These are phyloP conservation scores for Mycena leptocephala DNA, from an alignment of 768 basidiomycete genomes.

Conservation along the genomic window DNA sequence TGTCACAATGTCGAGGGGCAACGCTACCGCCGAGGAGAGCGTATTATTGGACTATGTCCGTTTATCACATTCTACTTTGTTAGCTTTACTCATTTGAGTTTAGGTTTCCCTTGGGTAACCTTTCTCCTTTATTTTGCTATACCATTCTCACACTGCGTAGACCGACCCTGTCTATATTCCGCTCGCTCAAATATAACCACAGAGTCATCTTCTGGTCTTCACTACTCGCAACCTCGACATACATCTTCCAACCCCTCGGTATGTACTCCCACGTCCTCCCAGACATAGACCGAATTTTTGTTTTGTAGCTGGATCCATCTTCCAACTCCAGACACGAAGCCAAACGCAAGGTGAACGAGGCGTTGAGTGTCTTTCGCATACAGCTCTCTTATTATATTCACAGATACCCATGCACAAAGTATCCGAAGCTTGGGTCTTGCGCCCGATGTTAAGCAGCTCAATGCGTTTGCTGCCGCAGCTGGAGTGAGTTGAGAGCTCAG, in stretches of 20 bases:
- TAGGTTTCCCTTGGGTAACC: conserved; percentile 63
- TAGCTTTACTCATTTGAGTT: neutral
- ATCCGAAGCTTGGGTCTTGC: conserved; percentile 61
- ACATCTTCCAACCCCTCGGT: conserved; percentile 74
- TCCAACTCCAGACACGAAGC: conserved; percentile 51
- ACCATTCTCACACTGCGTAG: conserved; percentile 48
- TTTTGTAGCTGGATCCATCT: conserved; percentile 59
- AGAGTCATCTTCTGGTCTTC: conserved; percentile 69
- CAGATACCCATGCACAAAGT: conserved; percentile 60
- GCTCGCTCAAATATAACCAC: conserved; percentile 68
- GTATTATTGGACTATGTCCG: conserved; percentile 80
- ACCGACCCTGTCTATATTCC: conserved; percentile 58
- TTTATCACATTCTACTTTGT: neutral
- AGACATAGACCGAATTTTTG: conserved; percentile 29
- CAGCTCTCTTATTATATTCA: neutral
- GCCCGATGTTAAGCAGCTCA: conserved; percentile 60
- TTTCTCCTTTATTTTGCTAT: neutral
- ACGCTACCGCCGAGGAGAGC: conserved; percentile 69
- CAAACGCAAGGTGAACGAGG: conserved; percentile 20
- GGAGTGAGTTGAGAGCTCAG: conserved; percentile 57
- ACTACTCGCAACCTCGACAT: conserved; percentile 60
- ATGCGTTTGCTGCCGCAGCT: conserved; percentile 72
- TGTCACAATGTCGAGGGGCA: conserved; percentile 68
- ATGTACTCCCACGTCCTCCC: conserved; percentile 46
- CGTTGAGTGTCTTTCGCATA: neutral